Base-by-base conservation (phyloP, 257 asterid genomes). In the Solanum bukasovii region DNA sequence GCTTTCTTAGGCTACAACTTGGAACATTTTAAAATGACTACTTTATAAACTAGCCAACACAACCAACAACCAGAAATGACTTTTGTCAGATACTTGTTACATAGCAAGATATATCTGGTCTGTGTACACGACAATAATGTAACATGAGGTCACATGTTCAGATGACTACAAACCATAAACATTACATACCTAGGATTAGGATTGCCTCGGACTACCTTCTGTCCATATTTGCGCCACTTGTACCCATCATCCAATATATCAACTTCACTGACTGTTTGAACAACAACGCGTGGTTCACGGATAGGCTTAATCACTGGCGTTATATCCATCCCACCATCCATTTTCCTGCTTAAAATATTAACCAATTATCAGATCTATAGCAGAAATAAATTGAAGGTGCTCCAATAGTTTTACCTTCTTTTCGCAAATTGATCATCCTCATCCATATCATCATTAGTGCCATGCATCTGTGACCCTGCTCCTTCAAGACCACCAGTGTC, bases 221-320 rank as follows among this genome's bases (percentile, higher is more conserved):
- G 99, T 84, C 99, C 99, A 90, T 97, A 97, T 90, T 97, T 97
- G 83, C 99, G 98, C 99, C 99, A 97, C 79, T 97, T 92, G 88
- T 97, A 97, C 59, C 98, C 99, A 92, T 96, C 99, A 88, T 97
- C 99, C 90, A 96, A 90, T 91, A 96, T 93, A 93, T 97, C 98
- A 88, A 97, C 98, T 95, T 97, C 99, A 82, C 99, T 97, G 88
- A 96, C 91, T 40, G 99, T 97, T 91, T 97, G 99, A 87, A 97
- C 99, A 74, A 97, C 98, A 31, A 97, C 98, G 49, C 98, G 93
- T 52, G 99, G 98, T 87, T 97, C 98, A 27, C 98, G 97, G 82
- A 95, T 95, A 86, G 98, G 98, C 93, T 95, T 95, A 83, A 96
- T 95, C 82, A 97, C 93, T 20, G 98, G 96, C 23, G 95, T 92